Evolutionary conservation across 2,329 filamentous ascomycete species (phyloP).

Genomic region (Paraconiothyrium brasiliense): DNA sequence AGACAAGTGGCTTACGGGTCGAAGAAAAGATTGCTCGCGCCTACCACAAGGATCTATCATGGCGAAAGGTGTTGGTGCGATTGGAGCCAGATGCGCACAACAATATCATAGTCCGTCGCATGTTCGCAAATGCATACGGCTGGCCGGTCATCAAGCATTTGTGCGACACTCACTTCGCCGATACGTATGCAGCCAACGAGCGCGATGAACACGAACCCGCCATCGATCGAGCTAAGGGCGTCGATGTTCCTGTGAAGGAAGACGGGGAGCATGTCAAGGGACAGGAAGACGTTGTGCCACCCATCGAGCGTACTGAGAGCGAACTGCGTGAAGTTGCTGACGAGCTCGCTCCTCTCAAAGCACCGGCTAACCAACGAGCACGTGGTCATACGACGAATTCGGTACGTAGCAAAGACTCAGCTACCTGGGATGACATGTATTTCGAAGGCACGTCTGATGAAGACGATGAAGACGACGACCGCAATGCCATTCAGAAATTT

Average conservation of each 20-base stretch:
- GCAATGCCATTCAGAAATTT: slow-evolving; percentile 48
- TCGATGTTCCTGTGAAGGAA: slow-evolving; percentile 64
- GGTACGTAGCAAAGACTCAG: slow-evolving; percentile 51
- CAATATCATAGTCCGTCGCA: slow-evolving; percentile 94
- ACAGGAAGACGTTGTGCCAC: slow-evolving; percentile 50
- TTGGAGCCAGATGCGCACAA: slow-evolving; percentile 98
- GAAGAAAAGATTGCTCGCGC: slow-evolving; percentile 98
- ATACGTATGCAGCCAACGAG: slow-evolving; percentile 71
- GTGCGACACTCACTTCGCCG: slow-evolving; percentile 92
- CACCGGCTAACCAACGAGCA: slow-evolving; percentile 28
- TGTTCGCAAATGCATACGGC: slow-evolving; percentile 96
- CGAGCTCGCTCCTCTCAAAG: slow-evolving; percentile 48
- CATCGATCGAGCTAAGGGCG: slow-evolving; percentile 73
- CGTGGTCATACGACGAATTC: slow-evolving; percentile 39
- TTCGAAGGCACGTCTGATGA: slow-evolving; percentile 60
- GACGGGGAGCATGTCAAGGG: slow-evolving; percentile 73
- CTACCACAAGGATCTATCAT: slow-evolving; percentile 89
- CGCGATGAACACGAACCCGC: slow-evolving; percentile 73
- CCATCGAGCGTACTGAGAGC: slow-evolving; percentile 55
- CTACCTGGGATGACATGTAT: slow-evolving; percentile 59
- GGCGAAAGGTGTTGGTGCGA: slow-evolving; percentile 96
- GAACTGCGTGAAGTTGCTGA: slow-evolving; percentile 59
- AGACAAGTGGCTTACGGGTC: slow-evolving; percentile 80
- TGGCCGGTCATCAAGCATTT: slow-evolving; percentile 97
- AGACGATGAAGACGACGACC: slow-evolving; percentile 55